These are phyloP conservation scores for Exophiala mesophila DNA, from an alignment of 2,329 filamentous ascomycete genomes.

Conservation along the genomic window DNA sequence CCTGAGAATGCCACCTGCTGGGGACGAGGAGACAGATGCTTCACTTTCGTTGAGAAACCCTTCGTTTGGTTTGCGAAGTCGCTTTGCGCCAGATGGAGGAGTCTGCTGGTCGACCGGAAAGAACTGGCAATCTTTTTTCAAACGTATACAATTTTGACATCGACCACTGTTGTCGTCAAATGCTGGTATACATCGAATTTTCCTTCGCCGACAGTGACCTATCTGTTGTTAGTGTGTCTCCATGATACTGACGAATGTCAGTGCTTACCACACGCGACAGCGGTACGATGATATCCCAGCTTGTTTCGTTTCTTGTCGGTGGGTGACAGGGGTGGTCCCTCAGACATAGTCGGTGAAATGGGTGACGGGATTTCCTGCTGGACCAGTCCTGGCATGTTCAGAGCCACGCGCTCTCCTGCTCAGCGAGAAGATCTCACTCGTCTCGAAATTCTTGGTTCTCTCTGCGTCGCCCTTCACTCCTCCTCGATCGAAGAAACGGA, in stretches of 20 bases:
- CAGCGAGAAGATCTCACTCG: neutral
- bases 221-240: conserved; percentile 22
- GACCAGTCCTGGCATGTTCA: conserved; percentile 26
- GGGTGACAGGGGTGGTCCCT: conserved; percentile 34
- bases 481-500: too few species aligned
- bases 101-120: conserved; percentile 74
- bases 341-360: conserved; percentile 41
- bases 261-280: conserved; percentile 87
- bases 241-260: conserved; percentile 1
- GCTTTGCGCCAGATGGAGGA: conserved; percentile 46
- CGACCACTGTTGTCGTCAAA: conserved; percentile 67
- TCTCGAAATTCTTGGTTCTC: too few species aligned
- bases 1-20: conserved; percentile 28
- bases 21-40: conserved; percentile 48
- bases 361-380: conserved; percentile 44
- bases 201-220: conserved; percentile 89
- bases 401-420: conserved; percentile 1
- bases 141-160: conserved; percentile 85
- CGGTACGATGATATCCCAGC: conserved; percentile 90
- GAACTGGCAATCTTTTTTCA: conserved; percentile 94
- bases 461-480: too few species aligned
- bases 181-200: conserved; percentile 83
- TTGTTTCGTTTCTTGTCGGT: conserved; percentile 78
- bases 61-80: conserved; percentile 42
- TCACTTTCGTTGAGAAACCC: conserved; percentile 38